Conservation (phyloP, 345 rosid species). For the Brassica incana region DNA sequence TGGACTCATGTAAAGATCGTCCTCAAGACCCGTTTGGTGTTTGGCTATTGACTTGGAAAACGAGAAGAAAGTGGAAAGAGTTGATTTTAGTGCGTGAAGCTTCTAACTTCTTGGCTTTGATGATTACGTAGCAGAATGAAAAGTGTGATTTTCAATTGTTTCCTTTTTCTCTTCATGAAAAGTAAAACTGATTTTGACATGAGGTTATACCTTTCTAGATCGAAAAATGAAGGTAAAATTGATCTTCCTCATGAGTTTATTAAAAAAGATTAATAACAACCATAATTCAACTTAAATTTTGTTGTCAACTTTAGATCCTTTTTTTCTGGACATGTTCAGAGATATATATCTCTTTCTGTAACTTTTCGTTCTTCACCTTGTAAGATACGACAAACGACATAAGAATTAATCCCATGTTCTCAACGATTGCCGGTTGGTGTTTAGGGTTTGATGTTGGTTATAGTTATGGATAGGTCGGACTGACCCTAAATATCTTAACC, state of each 20-base stretch:
- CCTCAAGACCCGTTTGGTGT: background rate
- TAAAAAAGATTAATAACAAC: background rate
- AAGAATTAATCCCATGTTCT: background rate
- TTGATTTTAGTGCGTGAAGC: conserved; percentile 7
- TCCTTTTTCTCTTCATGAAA: background rate
- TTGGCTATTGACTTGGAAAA: conserved; percentile 17
- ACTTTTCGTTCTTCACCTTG: background rate
- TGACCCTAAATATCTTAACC: too few relatives aligned
- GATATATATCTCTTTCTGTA: background rate
- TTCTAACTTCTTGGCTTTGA: conserved; percentile 7
- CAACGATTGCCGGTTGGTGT: background rate
- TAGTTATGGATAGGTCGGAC: too few relatives aligned
- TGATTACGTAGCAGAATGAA: background rate
- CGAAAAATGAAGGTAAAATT: background rate
- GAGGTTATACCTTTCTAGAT: background rate
- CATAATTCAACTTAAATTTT: background rate
- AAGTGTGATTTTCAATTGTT: background rate
- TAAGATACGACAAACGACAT: background rate
- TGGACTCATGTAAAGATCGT: background rate
- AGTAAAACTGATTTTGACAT: background rate
- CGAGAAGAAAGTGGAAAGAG: background rate
- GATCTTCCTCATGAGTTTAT: background rate
- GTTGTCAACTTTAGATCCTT: too few relatives aligned
- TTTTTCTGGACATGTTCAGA: background rate
- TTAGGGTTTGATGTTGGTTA: background rate